Percentiles rank a stretch among this genome's conserved stretches.
phyloP scores from a whole-genome alignment of 805 yeast genomes.

The Candida incommunis region DNA sequence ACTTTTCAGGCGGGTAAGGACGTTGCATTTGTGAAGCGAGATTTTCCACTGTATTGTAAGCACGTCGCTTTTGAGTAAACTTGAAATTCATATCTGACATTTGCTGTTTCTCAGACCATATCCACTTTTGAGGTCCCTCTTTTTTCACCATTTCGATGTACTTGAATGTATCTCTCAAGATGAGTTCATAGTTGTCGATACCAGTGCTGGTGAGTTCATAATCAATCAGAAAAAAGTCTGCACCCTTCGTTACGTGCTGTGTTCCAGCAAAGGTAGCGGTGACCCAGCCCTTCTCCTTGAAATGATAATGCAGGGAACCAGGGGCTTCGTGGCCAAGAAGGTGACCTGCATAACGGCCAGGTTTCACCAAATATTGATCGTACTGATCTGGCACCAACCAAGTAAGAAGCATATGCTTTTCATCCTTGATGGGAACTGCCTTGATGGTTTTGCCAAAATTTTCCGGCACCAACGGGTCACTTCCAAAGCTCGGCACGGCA shows the following conservation, averaged over 20 bases:
- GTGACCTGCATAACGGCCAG: slow-evolving; percentile 62
- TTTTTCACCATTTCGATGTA: slow-evolving; percentile 49
- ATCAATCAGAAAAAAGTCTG: slow-evolving; percentile 51
- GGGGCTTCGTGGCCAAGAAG: slow-evolving; percentile 85
- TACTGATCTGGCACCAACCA: slow-evolving; percentile 70
- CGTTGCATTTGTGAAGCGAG: slow-evolving; percentile 51
- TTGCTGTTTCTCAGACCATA: slow-evolving; percentile 61
- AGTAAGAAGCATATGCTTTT: slow-evolving; percentile 47
- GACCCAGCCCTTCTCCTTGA: slow-evolving; percentile 70
- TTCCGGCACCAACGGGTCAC: slow-evolving; percentile 30
- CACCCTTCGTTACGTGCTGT: slow-evolving; percentile 39
- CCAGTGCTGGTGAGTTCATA: slow-evolving; percentile 71
- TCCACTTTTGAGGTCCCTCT: slow-evolving; percentile 61
- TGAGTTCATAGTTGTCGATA: slow-evolving; percentile 38
- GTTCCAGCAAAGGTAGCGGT: slow-evolving; percentile 64
- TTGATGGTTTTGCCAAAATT: slow-evolving; percentile 40
- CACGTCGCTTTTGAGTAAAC: slow-evolving; percentile 59
- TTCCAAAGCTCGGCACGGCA: slow-evolving; percentile 14
- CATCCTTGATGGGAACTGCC: slow-evolving; percentile 76
- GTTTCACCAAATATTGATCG: slow-evolving; percentile 50
- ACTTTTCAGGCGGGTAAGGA: slow-evolving; percentile 41
- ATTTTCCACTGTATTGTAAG: slow-evolving; percentile 60
- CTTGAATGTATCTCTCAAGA: slow-evolving; percentile 49
- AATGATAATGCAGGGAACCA: slow-evolving; percentile 62
- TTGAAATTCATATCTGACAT: slow-evolving; percentile 58